Evolutionary conservation across 2,329 filamentous ascomycete species (phyloP).

Genomic region (Claviceps maximensis): DNA sequence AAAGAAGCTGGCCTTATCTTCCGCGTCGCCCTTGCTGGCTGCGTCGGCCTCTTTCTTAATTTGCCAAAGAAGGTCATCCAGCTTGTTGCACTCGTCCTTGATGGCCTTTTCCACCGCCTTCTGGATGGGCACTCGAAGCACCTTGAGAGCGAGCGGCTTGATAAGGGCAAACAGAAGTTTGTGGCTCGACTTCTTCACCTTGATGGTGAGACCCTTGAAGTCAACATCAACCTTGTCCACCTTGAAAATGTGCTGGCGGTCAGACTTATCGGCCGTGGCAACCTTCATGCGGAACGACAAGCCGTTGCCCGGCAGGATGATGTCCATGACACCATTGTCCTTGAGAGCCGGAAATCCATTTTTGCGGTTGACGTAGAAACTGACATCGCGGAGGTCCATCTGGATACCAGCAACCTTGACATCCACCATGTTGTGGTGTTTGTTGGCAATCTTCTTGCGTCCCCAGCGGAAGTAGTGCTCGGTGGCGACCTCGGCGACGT

Average conservation of each 20-base stretch:
- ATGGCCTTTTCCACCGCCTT: slow-evolving; percentile 85
- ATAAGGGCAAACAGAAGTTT: slow-evolving; percentile 77
- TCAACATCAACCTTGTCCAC: slow-evolving; percentile 77
- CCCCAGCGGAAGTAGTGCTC: slow-evolving; percentile 96
- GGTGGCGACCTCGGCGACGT: slow-evolving; percentile 72
- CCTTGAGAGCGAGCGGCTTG: slow-evolving; percentile 76
- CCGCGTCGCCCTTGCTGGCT: slow-evolving; percentile 50
- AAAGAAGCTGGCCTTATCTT: slow-evolving; percentile 71
- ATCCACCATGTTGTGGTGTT: slow-evolving; percentile 69
- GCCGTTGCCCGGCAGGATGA: slow-evolving; percentile 75
- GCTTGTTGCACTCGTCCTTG: slow-evolving; percentile 64
- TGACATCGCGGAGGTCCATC: slow-evolving; percentile 81
- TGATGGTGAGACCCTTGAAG: slow-evolving; percentile 71
- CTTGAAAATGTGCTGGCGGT: slow-evolving; percentile 82
- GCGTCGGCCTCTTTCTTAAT: slow-evolving; percentile 77
- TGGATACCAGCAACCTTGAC: slow-evolving; percentile 81
- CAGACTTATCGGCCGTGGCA: slow-evolving; percentile 63
- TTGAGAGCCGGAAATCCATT: slow-evolving; percentile 79
- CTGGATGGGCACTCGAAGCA: slow-evolving; percentile 70
- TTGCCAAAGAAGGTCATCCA: slow-evolving; percentile 59
- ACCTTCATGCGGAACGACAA: slow-evolving; percentile 87
- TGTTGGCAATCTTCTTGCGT: slow-evolving; percentile 72
- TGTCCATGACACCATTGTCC: slow-evolving; percentile 78
- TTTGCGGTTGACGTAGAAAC: slow-evolving; percentile 93
- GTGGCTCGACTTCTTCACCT: slow-evolving; percentile 88